A percentile compares a stretch with the other conserved stretches of the same genome.
phyloP scores from a whole-genome alignment of 306 rosid species.

The Cucurbita moschata region DNA sequence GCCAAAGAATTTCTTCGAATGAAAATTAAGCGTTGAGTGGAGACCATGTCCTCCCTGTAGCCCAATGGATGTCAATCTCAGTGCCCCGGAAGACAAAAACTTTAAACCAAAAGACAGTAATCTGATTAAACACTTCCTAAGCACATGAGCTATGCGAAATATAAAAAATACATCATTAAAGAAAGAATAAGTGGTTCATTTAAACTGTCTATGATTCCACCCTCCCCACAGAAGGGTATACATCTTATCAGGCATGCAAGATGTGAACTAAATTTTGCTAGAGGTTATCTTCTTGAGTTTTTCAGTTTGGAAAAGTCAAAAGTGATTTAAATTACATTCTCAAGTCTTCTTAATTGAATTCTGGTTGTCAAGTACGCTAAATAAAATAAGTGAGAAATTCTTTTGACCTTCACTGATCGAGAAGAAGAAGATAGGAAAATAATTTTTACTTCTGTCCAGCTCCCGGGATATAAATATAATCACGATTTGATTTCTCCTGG shows the following conservation, averaged over 20 bases:
- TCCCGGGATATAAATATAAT: no score
- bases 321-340: not conserved
- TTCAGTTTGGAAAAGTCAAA: not conserved
- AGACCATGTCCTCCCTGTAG: constrained; percentile 79
- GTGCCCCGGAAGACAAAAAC: not conserved
- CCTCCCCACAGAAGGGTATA: no score
- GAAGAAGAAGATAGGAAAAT: no score
- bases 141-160: not conserved
- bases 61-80: not conserved
- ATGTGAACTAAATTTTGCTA: no score
- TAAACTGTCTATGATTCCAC: no score
- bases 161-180: not conserved
- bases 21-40: constrained; percentile 62
- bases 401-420: no score
- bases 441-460: no score
- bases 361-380: not conserved
- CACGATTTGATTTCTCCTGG: no score
- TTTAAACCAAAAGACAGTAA: not conserved
- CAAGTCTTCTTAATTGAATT: not conserved
- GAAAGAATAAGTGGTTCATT: no score
- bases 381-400: no score
- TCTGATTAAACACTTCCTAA: not conserved
- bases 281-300: not conserved
- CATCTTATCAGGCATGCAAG: no score
- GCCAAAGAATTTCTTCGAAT: constrained; percentile 78